A percentile compares a stretch with the other conserved stretches of the same genome.
phyloP scores from a whole-genome alignment of 1,284 basidiomycete species.

The Ustilago nuda region DNA sequence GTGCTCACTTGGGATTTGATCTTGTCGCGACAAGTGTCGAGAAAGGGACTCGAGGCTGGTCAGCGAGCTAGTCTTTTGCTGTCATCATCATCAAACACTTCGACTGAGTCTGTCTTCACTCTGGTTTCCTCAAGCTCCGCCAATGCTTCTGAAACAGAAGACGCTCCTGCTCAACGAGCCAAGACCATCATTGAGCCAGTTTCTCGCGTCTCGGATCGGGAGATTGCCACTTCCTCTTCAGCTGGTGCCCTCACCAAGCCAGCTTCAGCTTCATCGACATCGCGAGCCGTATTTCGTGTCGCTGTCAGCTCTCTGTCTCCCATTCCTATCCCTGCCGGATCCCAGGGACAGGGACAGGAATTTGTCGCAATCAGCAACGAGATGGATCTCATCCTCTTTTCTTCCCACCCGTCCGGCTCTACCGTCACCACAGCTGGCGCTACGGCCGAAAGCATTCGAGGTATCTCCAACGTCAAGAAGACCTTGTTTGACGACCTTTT shows the following conservation, averaged over 20 bases:
- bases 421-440: conserved; percentile 13
- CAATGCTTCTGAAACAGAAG: not conserved
- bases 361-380: conserved; percentile 50
- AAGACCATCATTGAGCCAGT: conserved; percentile 38
- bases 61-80: conserved; percentile 21
- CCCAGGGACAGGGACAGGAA: conserved; percentile 17
- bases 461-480: conserved; percentile 76
- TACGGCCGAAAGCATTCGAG: conserved; percentile 72
- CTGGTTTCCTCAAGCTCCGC: conserved; percentile 18
- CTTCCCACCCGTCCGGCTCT: conserved; percentile 44
- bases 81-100: conserved; percentile 6
- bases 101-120: conserved; percentile 23
- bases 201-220: conserved; percentile 37
- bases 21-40: conserved; percentile 44
- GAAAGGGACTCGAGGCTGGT: conserved; percentile 26
- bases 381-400: conserved; percentile 54
- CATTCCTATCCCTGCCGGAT: conserved; percentile 23
- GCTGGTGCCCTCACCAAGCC: conserved; percentile 5
- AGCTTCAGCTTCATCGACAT: not conserved
- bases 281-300: conserved; percentile 21
- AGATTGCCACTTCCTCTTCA: conserved; percentile 25
- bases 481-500: conserved; percentile 88
- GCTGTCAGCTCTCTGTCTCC: conserved; percentile 26
- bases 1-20: conserved; percentile 65
- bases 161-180: conserved; percentile 10